Evolutionary conservation across 2,329 filamentous ascomycete genomes (phyloP).

Genomic region (Fusarium coffeatum): DNA sequence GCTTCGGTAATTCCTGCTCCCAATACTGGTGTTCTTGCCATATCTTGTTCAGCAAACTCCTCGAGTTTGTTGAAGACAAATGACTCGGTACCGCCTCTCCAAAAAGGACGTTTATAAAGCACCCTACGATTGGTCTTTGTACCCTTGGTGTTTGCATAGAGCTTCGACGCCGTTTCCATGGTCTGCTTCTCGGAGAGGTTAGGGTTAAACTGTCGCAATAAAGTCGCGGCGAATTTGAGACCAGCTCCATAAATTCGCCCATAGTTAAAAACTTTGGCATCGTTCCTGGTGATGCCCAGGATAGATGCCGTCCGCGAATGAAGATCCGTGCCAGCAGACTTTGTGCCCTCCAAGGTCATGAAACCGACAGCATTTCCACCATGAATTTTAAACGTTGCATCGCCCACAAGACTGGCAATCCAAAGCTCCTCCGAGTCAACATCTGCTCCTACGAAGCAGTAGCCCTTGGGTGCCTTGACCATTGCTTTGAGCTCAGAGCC

Average conservation of each 20-base stretch:
- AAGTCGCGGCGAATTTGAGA: constrained; percentile 88
- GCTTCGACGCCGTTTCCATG: constrained; percentile 75
- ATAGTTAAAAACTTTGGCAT: constrained; percentile 99
- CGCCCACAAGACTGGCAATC: constrained; percentile 95
- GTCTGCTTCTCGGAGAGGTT: constrained; percentile 83
- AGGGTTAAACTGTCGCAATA: constrained; percentile 95
- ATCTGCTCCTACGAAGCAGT: constrained; percentile 95
- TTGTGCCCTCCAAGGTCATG: constrained; percentile 98
- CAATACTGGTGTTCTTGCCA: constrained; percentile 88
- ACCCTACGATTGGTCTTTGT: constrained; percentile 81
- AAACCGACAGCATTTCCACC: constrained; percentile 98
- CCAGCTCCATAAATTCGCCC: constrained; percentile 99
- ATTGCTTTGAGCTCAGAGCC: constrained; percentile 98
- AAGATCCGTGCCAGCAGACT: constrained; percentile 91
- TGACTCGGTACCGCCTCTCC: constrained; percentile 95
- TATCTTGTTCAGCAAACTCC: constrained; percentile 95
- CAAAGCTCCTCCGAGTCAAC: constrained; percentile 98
- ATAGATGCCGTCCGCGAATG: constrained; percentile 95
- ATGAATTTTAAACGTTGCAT: constrained; percentile 93
- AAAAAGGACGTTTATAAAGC: constrained; percentile 82
- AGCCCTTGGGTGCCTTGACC: constrained; percentile 90
- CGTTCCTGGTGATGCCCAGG: constrained; percentile 90
- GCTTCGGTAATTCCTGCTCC: constrained; percentile 97
- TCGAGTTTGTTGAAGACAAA: constrained; percentile 99
- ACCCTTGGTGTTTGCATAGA: constrained; percentile 93